phyloP scores from a whole-genome alignment of 2,329 filamentous ascomycete genomes.

The Colletotrichum sojae region DNA sequence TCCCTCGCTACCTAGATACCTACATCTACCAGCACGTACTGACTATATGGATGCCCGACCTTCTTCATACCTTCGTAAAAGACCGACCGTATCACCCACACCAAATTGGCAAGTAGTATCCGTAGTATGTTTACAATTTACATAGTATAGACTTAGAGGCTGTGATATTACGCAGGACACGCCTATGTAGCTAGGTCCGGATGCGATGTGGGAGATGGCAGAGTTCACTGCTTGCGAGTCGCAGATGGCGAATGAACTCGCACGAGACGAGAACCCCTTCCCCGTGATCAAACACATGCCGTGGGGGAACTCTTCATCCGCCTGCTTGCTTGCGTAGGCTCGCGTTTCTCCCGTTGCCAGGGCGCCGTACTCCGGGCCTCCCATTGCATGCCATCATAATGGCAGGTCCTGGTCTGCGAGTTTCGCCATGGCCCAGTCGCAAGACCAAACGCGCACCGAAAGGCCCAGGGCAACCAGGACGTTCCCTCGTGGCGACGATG shows the following conservation, averaged over 20 bases:
- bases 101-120: too few relatives aligned
- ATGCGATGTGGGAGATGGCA: constrained; percentile 3
- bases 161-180: constrained; percentile 7
- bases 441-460: constrained; percentile 11
- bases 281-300: constrained; percentile 4
- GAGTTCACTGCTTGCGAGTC: constrained; percentile 21
- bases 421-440: constrained; percentile 12
- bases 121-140: too few relatives aligned
- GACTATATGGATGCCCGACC: too few relatives aligned
- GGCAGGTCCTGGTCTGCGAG: constrained; percentile 8
- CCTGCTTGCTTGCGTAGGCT: constrained; percentile 10
- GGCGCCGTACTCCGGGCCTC: constrained; percentile 18
- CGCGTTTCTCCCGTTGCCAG: constrained; percentile 25
- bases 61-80: too few relatives aligned
- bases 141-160: background rate
- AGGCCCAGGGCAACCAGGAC: constrained; percentile 23
- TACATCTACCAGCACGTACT: too few relatives aligned
- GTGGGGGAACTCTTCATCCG: background rate
- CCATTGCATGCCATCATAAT: constrained; percentile 8
- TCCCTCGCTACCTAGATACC: too few relatives aligned
- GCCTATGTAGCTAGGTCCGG: background rate
- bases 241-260: constrained; percentile 26
- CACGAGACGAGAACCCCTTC: constrained; percentile 6
- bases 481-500: constrained; percentile 12
- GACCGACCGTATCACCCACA: too few relatives aligned